Evolutionary conservation across 768 basidiomycete genomes (phyloP).

Genomic region (Gymnopilus junonius): DNA sequence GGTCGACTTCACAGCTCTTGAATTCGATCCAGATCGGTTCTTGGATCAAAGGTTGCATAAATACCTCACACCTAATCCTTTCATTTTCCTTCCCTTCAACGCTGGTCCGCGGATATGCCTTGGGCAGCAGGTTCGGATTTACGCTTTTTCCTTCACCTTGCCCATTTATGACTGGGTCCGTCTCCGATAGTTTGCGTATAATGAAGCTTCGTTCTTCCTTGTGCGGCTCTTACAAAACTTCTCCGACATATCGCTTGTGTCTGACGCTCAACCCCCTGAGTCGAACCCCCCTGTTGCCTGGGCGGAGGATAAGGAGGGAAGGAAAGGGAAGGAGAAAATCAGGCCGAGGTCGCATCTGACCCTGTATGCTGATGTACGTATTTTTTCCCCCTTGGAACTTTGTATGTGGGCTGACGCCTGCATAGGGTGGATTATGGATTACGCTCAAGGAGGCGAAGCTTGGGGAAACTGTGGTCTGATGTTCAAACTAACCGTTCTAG

Average conservation of each 20-base stretch:
- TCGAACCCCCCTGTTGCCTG: slow-evolving; percentile 43
- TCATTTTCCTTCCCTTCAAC: slow-evolving; percentile 59
- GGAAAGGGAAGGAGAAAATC: slow-evolving; percentile 36
- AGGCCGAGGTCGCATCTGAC: slow-evolving; percentile 40
- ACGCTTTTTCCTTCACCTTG: not conserved
- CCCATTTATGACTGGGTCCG: not conserved
- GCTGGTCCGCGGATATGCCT: slow-evolving; percentile 55
- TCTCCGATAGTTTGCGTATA: slow-evolving; percentile 42
- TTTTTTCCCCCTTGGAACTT: not conserved
- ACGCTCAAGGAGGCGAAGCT: slow-evolving; percentile 26
- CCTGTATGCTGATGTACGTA: slow-evolving; percentile 41
- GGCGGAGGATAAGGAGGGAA: slow-evolving; percentile 33
- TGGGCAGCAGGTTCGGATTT: slow-evolving; percentile 45
- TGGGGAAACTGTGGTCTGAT: slow-evolving; percentile 6
- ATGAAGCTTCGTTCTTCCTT: slow-evolving; percentile 52
- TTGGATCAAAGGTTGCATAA: slow-evolving; percentile 60
- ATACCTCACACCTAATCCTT: slow-evolving; percentile 59
- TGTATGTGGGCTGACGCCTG: not conserved
- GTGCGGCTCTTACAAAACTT: slow-evolving; percentile 56
- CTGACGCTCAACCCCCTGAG: slow-evolving; percentile 37
- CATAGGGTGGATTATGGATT: slow-evolving; percentile 51
- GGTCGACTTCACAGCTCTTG: slow-evolving; percentile 38
- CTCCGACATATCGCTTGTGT: slow-evolving; percentile 41
- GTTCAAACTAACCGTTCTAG: not conserved
- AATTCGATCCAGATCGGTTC: slow-evolving; percentile 72